phyloP scores from a whole-genome alignment of 2,329 filamentous ascomycete genomes.

The Ceratocystiopsis sp. region DNA sequence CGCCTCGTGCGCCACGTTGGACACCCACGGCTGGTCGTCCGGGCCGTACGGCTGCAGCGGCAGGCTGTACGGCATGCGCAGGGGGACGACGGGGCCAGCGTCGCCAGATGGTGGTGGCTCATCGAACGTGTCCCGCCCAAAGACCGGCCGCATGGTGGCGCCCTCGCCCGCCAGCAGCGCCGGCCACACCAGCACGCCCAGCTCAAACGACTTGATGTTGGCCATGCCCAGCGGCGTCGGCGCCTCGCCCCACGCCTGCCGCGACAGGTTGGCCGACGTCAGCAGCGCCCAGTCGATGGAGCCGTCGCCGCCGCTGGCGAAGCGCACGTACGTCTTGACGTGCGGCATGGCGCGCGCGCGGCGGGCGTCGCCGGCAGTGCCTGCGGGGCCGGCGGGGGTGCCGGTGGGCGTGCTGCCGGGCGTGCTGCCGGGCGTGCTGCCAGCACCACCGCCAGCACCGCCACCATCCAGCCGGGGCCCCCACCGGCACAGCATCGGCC shows the following conservation, averaged over 20 bases:
- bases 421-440: not conserved
- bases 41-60: slow-evolving; percentile 50
- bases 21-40: slow-evolving; percentile 62
- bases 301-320: slow-evolving; percentile 17
- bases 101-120: slow-evolving; percentile 1
- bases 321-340: slow-evolving; percentile 72
- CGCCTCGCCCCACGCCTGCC: slow-evolving; percentile 70
- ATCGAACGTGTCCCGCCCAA: slow-evolving; percentile 40
- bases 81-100: slow-evolving; percentile 34
- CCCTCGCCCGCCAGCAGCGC: slow-evolving; percentile 27
- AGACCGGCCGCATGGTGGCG: slow-evolving; percentile 50
- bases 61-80: slow-evolving; percentile 70
- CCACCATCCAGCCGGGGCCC: slow-evolving; percentile 31
- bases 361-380: slow-evolving; percentile 38
- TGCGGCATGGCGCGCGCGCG: slow-evolving; percentile 62
- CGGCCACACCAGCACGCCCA: slow-evolving; percentile 74
- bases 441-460: slow-evolving; percentile 14
- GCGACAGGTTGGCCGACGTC: slow-evolving; percentile 83
- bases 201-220: slow-evolving; percentile 65
- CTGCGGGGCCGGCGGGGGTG: too few relatives aligned
- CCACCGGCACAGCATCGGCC: slow-evolving; percentile 60
- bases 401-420: too few relatives aligned
- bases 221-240: slow-evolving; percentile 39
- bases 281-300: slow-evolving; percentile 71
- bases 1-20: slow-evolving; percentile 38